phyloP scores from a whole-genome alignment of 257 asterid genomes.

The Asclepias syriaca region DNA sequence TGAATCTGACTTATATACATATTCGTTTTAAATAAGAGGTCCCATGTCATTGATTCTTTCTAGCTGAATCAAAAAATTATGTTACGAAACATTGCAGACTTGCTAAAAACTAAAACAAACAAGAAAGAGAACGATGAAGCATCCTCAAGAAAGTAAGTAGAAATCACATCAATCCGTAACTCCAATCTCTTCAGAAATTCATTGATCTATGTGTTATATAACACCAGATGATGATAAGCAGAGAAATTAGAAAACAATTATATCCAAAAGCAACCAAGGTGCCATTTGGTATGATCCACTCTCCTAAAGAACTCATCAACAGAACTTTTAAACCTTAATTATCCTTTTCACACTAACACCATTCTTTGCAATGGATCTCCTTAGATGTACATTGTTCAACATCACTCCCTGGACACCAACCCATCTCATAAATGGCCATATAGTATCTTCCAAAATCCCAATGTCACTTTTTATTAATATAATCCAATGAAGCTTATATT shows the following conservation, averaged over 20 bases:
- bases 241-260: neutral
- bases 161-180: neutral
- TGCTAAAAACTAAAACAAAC: neutral
- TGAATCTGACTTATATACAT: too few species aligned
- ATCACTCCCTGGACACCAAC: too few species aligned
- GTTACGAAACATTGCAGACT: too few species aligned
- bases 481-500: neutral
- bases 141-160: neutral
- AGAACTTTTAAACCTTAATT: too few species aligned
- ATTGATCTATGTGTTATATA: neutral
- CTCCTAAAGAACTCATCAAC: too few species aligned
- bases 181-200: neutral
- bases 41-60: too few species aligned
- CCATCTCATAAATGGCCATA: neutral
- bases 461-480: neutral
- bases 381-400: too few species aligned
- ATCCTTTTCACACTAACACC: too few species aligned
- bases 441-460: neutral
- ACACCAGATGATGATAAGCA: neutral
- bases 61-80: too few species aligned
- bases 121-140: neutral
- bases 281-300: too few species aligned
- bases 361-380: too few species aligned
- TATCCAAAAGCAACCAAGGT: neutral
- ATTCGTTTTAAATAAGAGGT: too few species aligned